Percentiles rank a stretch among this genome's conserved stretches.
Evolutionary conservation across 345 rosid genomes (phyloP).

Genomic region (Rhodomyrtus tomentosa): DNA sequence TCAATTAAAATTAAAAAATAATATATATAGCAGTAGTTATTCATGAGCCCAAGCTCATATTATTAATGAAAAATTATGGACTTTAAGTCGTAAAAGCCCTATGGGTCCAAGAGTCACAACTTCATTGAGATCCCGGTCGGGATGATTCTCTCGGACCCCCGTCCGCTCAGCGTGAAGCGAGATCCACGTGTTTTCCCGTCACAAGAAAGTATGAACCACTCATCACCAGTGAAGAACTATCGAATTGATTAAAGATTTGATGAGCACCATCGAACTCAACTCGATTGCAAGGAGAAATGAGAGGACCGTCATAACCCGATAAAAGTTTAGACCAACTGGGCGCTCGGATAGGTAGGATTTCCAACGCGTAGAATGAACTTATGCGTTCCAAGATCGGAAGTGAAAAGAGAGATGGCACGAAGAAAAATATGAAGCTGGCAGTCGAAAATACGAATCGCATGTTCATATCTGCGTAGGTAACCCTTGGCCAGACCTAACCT

Average conservation of each 20-base stretch:
- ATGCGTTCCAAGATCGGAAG: not conserved
- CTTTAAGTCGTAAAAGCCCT: too few relatives aligned
- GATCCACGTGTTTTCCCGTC: too few relatives aligned
- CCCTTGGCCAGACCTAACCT: too few relatives aligned
- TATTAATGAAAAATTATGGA: too few relatives aligned
- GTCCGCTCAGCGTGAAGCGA: too few relatives aligned
- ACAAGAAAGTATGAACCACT: too few relatives aligned
- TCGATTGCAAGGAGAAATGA: not conserved
- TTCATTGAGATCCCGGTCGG: too few relatives aligned
- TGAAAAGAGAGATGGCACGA: not conserved
- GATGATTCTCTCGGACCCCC: too few relatives aligned
- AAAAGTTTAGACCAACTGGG: not conserved
- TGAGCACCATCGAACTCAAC: not conserved
- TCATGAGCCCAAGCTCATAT: too few relatives aligned
- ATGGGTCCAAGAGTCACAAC: too few relatives aligned
- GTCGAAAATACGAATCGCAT: not conserved
- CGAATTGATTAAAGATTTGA: not conserved
- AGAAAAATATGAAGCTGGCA: not conserved
- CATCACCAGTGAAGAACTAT: not conserved
- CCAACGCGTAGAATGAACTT: not conserved
- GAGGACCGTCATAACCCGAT: not conserved
- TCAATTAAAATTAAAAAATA: too few relatives aligned
- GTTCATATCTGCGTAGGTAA: not conserved
- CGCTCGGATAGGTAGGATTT: not conserved
- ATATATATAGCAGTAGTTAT: too few relatives aligned